Evolutionary conservation across 352 stramenopile genomes (phyloP).

Genomic region (Globisporangium barbulae): DNA sequence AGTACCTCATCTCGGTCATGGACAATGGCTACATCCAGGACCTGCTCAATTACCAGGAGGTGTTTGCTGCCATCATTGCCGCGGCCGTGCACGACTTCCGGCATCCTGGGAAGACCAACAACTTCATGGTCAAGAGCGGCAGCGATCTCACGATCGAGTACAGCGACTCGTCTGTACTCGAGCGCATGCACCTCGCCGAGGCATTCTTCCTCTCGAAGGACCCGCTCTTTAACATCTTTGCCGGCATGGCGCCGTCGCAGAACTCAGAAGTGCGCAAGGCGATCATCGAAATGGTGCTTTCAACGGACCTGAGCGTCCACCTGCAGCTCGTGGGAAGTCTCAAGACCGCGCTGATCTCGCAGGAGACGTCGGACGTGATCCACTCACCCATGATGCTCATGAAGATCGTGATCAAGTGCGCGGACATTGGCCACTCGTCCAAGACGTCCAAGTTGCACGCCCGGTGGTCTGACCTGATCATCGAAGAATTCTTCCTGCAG

Average conservation of each 20-base stretch:
- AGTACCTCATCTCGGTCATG: constrained; percentile 79
- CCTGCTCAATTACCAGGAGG: constrained; percentile 74
- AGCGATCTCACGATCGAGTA: constrained; percentile 79
- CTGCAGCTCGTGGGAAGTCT: constrained; percentile 74
- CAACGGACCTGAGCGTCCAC: constrained; percentile 80
- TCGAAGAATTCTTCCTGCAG: constrained; percentile 95
- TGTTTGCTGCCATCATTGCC: constrained; percentile 75
- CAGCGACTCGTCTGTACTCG: constrained; percentile 78
- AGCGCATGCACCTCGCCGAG: constrained; percentile 84
- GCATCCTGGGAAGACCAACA: constrained; percentile 84
- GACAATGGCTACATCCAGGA: constrained; percentile 81
- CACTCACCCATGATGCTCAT: constrained; percentile 83
- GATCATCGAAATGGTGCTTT: constrained; percentile 86
- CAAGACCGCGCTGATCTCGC: constrained; percentile 78
- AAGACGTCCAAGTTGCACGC: constrained; percentile 81
- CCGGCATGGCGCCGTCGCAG: constrained; percentile 45
- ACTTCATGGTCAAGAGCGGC: constrained; percentile 77
- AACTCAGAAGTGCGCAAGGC: constrained; percentile 72
- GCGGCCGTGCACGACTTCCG: constrained; percentile 84
- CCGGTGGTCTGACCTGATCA: constrained; percentile 90
- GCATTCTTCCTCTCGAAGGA: constrained; percentile 74
- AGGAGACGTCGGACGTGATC: constrained; percentile 66
- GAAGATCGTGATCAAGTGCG: constrained; percentile 88
- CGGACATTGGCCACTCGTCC: constrained; percentile 92
- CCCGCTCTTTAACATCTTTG: constrained; percentile 74